Evolutionary conservation across 1,139 yeast genomes (phyloP).

Genomic region (Suhomyces coccinellae): DNA sequence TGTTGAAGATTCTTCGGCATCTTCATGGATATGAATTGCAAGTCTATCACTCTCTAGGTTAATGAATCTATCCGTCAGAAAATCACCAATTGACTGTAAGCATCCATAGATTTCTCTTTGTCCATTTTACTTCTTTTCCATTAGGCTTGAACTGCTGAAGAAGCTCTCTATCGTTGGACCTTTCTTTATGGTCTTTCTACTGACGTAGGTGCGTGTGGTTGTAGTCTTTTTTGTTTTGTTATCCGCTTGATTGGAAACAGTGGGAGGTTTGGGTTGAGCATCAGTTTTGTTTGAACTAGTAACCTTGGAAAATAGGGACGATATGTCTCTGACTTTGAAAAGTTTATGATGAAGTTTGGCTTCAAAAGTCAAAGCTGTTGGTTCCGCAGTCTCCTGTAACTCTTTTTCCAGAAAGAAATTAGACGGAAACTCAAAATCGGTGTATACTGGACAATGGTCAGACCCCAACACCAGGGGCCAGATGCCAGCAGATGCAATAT

Average conservation of each 20-base stretch:
- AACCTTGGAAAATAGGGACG: constrained; percentile 43
- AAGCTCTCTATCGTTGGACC: constrained; percentile 3
- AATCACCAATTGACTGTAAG: neutral
- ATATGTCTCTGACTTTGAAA: constrained; percentile 49
- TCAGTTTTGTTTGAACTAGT: neutral
- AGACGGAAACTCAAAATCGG: constrained; percentile 52
- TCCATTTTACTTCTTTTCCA: neutral
- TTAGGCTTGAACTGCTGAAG: neutral
- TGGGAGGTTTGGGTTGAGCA: neutral
- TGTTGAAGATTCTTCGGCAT: constrained; percentile 5
- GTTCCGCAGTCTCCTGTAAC: neutral
- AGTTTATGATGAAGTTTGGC: constrained; percentile 55
- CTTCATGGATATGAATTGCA: constrained; percentile 5
- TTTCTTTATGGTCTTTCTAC: constrained; percentile 13
- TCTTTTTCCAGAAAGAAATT: neutral
- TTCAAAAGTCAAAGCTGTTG: constrained; percentile 47
- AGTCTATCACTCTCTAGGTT: constrained; percentile 8
- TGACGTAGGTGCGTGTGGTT: constrained; percentile 10
- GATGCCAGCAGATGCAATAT: constrained; percentile 55
- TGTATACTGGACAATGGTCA: constrained; percentile 90
- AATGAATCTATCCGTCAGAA: constrained; percentile 3
- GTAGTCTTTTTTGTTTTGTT: neutral
- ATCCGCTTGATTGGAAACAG: neutral
- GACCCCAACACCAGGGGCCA: constrained; percentile 77
- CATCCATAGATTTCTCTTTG: too few species aligned